A percentile compares a stretch with the other conserved stretches of the same genome.
Conservation (phyloP, 2,329 filamentous ascomycete genomes). For the Fusarium protoensiforme region DNA sequence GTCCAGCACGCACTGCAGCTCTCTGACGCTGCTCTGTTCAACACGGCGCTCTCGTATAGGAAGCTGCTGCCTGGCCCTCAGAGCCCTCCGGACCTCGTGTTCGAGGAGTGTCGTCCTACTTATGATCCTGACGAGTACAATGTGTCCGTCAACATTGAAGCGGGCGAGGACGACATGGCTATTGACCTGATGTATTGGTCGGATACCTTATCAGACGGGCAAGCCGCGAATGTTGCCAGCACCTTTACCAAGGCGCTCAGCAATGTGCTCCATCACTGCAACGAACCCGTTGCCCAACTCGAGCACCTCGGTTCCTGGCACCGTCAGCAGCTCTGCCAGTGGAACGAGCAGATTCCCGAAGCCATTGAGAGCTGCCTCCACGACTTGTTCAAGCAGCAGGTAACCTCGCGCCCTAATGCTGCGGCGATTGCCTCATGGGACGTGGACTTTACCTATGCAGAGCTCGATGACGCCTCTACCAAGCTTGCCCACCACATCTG, state of each 20-base stretch:
- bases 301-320: conserved; percentile 18
- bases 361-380: conserved; percentile 26
- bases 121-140: conserved; percentile 39
- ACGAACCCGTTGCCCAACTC: conserved; percentile 15
- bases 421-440: conserved; percentile 36
- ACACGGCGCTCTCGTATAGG: conserved; percentile 39
- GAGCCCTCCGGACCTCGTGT: conserved; percentile 23
- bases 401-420: background rate
- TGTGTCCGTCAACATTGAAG: conserved; percentile 35
- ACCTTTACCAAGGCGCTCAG: conserved; percentile 28
- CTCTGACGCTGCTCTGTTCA: conserved; percentile 35
- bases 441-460: conserved; percentile 21
- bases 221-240: conserved; percentile 31
- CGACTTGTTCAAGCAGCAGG: conserved; percentile 20
- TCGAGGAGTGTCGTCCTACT: conserved; percentile 37
- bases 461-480: conserved; percentile 25
- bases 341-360: conserved; percentile 18
- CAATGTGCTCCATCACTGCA: conserved; percentile 25
- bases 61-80: conserved; percentile 20
- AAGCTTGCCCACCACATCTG: conserved; percentile 18
- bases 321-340: background rate
- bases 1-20: conserved; percentile 37
- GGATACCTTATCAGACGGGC: conserved; percentile 27
- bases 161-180: conserved; percentile 29
- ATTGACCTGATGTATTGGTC: conserved; percentile 41